Evolutionary conservation across 768 basidiomycete species (phyloP), one percentile per base, ranked within the genome.

Genomic region (Pleurotus pulmonarius): DNA sequence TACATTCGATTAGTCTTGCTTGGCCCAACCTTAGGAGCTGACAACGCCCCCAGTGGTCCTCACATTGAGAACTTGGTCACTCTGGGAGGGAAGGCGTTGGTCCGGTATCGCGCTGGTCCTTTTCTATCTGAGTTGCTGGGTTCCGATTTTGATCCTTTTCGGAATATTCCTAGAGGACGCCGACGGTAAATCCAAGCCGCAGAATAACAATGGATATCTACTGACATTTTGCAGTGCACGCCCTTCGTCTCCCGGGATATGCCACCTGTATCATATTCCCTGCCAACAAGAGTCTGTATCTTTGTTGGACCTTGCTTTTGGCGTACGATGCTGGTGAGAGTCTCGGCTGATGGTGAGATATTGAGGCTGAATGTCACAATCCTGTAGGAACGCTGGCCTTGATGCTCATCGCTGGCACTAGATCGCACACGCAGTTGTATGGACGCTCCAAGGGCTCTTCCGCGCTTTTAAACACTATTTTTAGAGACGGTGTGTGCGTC

Each of bases 231-330:
- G 29, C 29, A 29, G 29, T 9, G 34, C 4, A 11, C 37, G 38
- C 20, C 20, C 6, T 52, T 15, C 39, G 37, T 7, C 11, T 40
- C 15, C 38, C 51, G 9, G 51, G 20, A 18, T 29, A 18, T n/a
- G 22, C 51, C 20, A 52, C 16, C 9, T 52, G 51, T 20, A 22
- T 52, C 38, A 9, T 15, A 5, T 13, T 11, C 4, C 37, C 24
- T 9, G 51, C 37, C 5, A 37, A 52, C 20, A 43, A n/a, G 16
- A 52, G 24, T n/a, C 11, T 52, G n/a, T 52, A 52, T 22, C 16
- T 52, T 8, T 52, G 37, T 39, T 52, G 51, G 51, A 39, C 37
- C n/a, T n/a, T 52, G 16, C 13, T 52, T n/a, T 39, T 52, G 51
- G 51, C 40, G 13, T 52, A 18, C 26, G 51, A 52, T 39, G 37